phyloP scores from a whole-genome alignment of 2,329 filamentous ascomycete genomes.

The Teratosphaeria nubilosa region DNA sequence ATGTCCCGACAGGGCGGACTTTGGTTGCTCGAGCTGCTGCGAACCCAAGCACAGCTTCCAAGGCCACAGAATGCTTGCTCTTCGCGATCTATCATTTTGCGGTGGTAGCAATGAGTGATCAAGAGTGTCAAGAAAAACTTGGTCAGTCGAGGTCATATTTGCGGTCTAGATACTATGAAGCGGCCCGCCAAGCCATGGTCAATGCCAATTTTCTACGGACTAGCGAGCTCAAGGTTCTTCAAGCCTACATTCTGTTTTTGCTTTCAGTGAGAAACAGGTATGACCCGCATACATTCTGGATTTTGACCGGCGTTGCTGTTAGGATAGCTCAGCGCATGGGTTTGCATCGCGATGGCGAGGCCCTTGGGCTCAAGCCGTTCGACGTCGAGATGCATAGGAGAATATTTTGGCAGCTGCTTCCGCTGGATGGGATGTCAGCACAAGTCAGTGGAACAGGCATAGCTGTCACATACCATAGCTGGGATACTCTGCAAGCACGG shows the following conservation, averaged over 20 bases:
- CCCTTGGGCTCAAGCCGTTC: conserved; percentile 42
- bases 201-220: conserved; percentile 58
- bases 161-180: conserved; percentile 26
- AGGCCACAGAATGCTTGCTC: conserved; percentile 48
- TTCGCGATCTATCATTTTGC: conserved; percentile 53
- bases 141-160: conserved; percentile 46
- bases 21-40: conserved; percentile 40
- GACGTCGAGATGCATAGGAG: conserved; percentile 51
- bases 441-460: conserved; percentile 24
- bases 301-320: conserved; percentile 52
- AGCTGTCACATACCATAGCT: conserved; percentile 16
- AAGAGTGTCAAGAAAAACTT: conserved; percentile 38
- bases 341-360: conserved; percentile 48
- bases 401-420: conserved; percentile 53
- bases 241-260: conserved; percentile 58
- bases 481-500: conserved; percentile 23
- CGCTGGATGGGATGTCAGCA: conserved; percentile 40
- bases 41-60: conserved; percentile 44
- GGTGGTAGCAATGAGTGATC: conserved; percentile 38
- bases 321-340: conserved; percentile 52
- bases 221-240: conserved; percentile 54
- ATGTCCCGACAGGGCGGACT: conserved; percentile 45
- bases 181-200: conserved; percentile 54
- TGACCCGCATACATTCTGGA: conserved; percentile 50
- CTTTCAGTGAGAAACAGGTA: conserved; percentile 28